Conservation (phyloP, 1,284 basidiomycete species). For the Cutaneotrichosporon sp. region DNA sequence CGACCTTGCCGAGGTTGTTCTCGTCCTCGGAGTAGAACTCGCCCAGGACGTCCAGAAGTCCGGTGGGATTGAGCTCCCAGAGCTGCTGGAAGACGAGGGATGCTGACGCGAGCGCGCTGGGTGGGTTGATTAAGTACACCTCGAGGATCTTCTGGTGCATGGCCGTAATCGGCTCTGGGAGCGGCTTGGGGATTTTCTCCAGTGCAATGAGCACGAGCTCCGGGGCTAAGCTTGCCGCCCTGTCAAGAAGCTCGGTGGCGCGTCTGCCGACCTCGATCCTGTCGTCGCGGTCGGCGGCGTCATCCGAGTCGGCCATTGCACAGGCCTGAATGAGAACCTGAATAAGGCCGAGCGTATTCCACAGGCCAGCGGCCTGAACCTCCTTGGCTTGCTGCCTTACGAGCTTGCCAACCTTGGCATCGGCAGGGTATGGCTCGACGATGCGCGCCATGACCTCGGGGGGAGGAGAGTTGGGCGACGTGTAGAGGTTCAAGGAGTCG, state of each 20-base stretch:
- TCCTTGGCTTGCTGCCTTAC: slow-evolving; percentile 61
- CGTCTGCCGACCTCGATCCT: slow-evolving; percentile 64
- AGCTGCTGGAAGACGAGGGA: slow-evolving; percentile 95
- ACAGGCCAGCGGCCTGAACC: slow-evolving; percentile 75
- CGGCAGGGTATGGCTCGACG: slow-evolving; percentile 66
- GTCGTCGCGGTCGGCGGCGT: slow-evolving; percentile 58
- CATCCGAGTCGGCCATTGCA: slow-evolving; percentile 29
- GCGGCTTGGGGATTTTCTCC: slow-evolving; percentile 79
- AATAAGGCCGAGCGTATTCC: slow-evolving; percentile 91
- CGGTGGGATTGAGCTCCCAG: slow-evolving; percentile 81
- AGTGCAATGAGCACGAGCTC: slow-evolving; percentile 92
- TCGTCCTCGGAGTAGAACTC: slow-evolving; percentile 90
- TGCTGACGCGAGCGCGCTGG: slow-evolving; percentile 80
- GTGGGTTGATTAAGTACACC: slow-evolving; percentile 65
- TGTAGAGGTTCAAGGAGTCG: slow-evolving; percentile 86
- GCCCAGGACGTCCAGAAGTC: slow-evolving; percentile 78
- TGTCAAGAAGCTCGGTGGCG: slow-evolving; percentile 84
- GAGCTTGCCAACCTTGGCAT: slow-evolving; percentile 29
- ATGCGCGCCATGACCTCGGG: slow-evolving; percentile 77
- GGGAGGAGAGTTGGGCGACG: slow-evolving; percentile 70
- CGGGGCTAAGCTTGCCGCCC: slow-evolving; percentile 73
- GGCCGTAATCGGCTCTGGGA: slow-evolving; percentile 79
- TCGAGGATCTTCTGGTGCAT: slow-evolving; percentile 79
- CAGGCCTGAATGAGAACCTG: slow-evolving; percentile 65
- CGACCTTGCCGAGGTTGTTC: slow-evolving; percentile 85